phyloP scores from a whole-genome alignment of 2,329 filamentous ascomycete species.

The Trichoderma sp. region DNA sequence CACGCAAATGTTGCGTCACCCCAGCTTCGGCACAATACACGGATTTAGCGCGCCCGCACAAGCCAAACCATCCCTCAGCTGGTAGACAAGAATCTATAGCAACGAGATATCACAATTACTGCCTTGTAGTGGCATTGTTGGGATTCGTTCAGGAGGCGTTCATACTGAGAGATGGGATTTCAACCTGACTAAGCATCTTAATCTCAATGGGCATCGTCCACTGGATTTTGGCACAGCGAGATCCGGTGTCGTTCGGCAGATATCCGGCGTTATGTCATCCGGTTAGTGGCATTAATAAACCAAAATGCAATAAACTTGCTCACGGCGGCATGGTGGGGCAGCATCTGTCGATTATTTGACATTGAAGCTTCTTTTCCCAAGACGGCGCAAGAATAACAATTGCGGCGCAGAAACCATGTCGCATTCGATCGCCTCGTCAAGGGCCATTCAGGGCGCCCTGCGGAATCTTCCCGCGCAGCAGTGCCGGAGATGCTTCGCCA shows the following conservation, averaged over 20 bases:
- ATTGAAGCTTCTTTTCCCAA: background rate
- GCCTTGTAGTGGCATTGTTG: background rate
- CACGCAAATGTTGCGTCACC: background rate
- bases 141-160: background rate
- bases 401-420: constrained; percentile 35
- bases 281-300: background rate
- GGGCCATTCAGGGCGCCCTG: constrained; percentile 35
- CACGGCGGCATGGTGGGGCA: constrained; percentile 9
- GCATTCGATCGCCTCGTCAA: constrained; percentile 35
- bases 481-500: constrained; percentile 44
- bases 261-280: background rate
- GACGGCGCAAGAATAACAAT: background rate
- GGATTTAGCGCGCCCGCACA: background rate
- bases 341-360: constrained; percentile 16
- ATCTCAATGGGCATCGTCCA: background rate
- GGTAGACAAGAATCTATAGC: background rate
- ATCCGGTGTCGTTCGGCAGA: background rate
- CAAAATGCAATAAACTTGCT: background rate
- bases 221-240: background rate
- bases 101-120: background rate
- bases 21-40: background rate
- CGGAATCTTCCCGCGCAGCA: constrained; percentile 33
- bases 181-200: constrained; percentile 4
- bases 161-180: background rate
- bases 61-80: background rate